Evolutionary conservation across 2,329 filamentous ascomycete genomes (phyloP), one percentile per base, ranked within the genome.

Genomic region (Eutypella sp.): DNA sequence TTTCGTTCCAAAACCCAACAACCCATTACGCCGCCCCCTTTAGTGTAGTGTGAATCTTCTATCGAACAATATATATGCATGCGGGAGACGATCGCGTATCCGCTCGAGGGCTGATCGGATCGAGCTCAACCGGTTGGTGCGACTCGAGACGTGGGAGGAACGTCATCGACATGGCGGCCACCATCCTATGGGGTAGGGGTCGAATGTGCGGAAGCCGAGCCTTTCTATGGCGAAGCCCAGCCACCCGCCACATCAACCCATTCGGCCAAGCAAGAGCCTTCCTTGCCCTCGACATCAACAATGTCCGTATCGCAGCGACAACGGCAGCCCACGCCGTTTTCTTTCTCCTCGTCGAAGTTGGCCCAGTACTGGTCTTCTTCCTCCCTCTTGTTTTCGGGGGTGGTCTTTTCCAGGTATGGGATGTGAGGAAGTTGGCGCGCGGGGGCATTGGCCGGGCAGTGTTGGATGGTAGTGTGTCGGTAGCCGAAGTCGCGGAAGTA

Each of bases 401-500:
- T 95, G 15, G 88, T 93, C 72, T 71, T 81, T 67, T 96, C 90
- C 15, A 95, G 80, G 64, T 76, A 96, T 1, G 89, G 89, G 43
- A 83, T 77, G 47, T 89, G 82, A 4, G 86, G 81, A 37, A 96
- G 77, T 68, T 99, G 93, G 40, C 88, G 84, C 11, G 85, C 84
- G 0, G 92, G 93, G 3, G 93, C 93, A 63, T 99, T 99, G 45
- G 91, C 90, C 2, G 93, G 93, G 61, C 93, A 99, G 68, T 99
- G 93, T 70, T 97, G 92, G 62, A 99, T 99, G 3, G 93, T 99
- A 6, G 93, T 99, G 69, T 99, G 93, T 62, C 93, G 82, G 72
- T 99, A 99, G 45, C 93, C 93, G 69, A 97, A 92, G 67, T 99
- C 93, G 58, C 93, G 89, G 84, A 99, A 99, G 72, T 99, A 99